Conservation (phyloP, 345 rosid genomes). For the Eucalyptus tenuipes region DNA sequence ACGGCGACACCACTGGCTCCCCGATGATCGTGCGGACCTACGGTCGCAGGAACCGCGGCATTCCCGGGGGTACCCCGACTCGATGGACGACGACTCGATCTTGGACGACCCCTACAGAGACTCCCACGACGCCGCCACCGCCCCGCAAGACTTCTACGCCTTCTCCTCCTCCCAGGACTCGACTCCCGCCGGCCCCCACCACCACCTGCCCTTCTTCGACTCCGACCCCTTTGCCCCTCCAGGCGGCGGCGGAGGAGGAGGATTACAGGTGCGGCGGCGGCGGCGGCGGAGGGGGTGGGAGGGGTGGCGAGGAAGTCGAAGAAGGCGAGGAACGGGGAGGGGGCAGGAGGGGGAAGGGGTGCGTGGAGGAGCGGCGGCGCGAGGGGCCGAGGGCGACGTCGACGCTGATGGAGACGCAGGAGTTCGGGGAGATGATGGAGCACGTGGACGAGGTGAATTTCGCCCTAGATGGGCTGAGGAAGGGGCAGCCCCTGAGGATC, state of each 20-base stretch:
- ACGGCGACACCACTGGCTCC: background rate
- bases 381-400: constrained; percentile 29
- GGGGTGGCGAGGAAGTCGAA: constrained; percentile 28
- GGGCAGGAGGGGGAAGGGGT: background rate
- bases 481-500: constrained; percentile 72
- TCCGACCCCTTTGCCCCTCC: background rate
- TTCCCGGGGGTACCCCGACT: constrained; percentile 32
- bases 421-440: constrained; percentile 98
- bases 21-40: constrained; percentile 79
- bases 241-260: background rate
- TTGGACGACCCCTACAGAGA: constrained; percentile 17
- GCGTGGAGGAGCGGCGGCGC: background rate
- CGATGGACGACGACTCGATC: constrained; percentile 26
- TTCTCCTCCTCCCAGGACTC: constrained; percentile 54
- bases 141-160: constrained; percentile 22
- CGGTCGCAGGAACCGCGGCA: constrained; percentile 77
- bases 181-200: background rate
- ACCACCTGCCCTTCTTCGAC: constrained; percentile 13
- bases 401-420: constrained; percentile 94
- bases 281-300: background rate
- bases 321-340: constrained; percentile 35
- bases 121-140: constrained; percentile 29
- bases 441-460: constrained; percentile 94
- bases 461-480: constrained; percentile 83
- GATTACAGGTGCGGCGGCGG: background rate